Conservation (phyloP, 1,284 basidiomycete species). For the Cutaneotrichosporon cavernicola region DNA sequence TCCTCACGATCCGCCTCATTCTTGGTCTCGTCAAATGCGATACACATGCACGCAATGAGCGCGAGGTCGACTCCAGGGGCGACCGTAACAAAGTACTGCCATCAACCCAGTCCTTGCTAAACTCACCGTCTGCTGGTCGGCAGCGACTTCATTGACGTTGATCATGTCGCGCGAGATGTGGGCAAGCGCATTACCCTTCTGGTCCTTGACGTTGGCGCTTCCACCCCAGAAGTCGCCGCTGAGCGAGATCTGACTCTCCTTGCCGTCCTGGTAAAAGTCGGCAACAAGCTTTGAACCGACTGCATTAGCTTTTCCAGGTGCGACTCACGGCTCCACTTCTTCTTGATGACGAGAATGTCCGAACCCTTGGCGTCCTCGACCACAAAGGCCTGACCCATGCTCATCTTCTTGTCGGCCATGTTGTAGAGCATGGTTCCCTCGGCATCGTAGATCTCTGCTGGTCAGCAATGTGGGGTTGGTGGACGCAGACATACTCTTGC, state of each 20-base stretch:
- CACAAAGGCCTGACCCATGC: conserved; percentile 3
- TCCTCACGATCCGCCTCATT: conserved; percentile 14
- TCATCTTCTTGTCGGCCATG: conserved; percentile 14
- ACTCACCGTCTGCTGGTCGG: conserved; percentile 24
- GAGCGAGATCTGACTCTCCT: conserved; percentile 2
- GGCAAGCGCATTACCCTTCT: conserved; percentile 14
- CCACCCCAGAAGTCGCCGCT: conserved; percentile 21
- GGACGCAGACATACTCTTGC: conserved; percentile 16
- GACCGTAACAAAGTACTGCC: conserved; percentile 18
- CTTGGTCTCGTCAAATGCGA: conserved; percentile 22
- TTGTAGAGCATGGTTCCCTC: conserved; percentile 21
- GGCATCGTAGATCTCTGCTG: conserved; percentile 16
- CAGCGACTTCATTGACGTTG: conserved; percentile 7
- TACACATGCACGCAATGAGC: conserved; percentile 19
- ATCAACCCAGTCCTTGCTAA: background rate
- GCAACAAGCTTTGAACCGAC: conserved; percentile 16
- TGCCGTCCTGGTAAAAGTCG: conserved; percentile 6
- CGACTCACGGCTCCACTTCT: conserved; percentile 15
- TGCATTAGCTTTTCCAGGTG: background rate
- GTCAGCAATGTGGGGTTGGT: background rate
- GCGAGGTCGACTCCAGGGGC: conserved; percentile 24
- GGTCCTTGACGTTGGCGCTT: conserved; percentile 13
- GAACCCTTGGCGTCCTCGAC: conserved; percentile 12
- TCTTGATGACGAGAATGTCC: conserved; percentile 12
- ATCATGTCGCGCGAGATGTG: conserved; percentile 16